Conservation (phyloP, 176 grass and related monocot genomes). For the Avena atlantica region DNA sequence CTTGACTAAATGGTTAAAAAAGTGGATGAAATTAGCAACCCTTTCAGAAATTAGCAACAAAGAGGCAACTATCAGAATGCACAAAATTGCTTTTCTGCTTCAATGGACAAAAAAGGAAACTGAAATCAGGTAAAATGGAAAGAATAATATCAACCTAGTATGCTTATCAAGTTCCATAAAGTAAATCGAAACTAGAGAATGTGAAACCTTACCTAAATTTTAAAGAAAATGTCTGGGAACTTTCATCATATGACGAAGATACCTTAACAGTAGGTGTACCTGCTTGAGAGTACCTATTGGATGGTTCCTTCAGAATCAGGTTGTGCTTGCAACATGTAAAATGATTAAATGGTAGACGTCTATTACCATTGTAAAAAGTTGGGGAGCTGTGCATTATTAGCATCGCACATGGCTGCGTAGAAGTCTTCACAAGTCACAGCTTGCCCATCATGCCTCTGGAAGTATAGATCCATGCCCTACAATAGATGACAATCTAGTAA, state of each 20-base stretch:
- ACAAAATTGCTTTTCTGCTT: background rate
- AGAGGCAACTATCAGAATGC: constrained; percentile 26
- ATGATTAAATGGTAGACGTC: constrained; percentile 7
- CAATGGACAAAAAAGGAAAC: constrained; percentile 6
- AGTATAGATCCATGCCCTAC: constrained; percentile 99
- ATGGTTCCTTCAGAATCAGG: constrained; percentile 35
- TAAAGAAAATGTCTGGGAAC: constrained; percentile 71
- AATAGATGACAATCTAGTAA: constrained; percentile 25
- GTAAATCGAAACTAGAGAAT: constrained; percentile 6
- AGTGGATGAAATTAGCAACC: constrained; percentile 11
- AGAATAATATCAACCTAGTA: background rate
- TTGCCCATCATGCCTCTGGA: constrained; percentile 96
- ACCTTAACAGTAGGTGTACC: constrained; percentile 80
- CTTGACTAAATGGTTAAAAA: constrained; percentile 64
- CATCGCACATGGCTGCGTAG: constrained; percentile 96
- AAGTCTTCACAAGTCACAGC: constrained; percentile 99
- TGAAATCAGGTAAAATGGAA: constrained; percentile 3
- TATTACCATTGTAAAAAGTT: constrained; percentile 93
- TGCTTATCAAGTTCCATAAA: background rate
- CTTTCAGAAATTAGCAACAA: constrained; percentile 22
- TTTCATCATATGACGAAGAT: constrained; percentile 74
- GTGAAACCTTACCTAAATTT: constrained; percentile 72
- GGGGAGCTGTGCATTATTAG: constrained; percentile 79
- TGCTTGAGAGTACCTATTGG: constrained; percentile 92
- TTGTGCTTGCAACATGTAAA: constrained; percentile 10